Evolutionary conservation across 2,329 filamentous ascomycete species (phyloP).

Genomic region (Lasiodiplodia gonubiensis): DNA sequence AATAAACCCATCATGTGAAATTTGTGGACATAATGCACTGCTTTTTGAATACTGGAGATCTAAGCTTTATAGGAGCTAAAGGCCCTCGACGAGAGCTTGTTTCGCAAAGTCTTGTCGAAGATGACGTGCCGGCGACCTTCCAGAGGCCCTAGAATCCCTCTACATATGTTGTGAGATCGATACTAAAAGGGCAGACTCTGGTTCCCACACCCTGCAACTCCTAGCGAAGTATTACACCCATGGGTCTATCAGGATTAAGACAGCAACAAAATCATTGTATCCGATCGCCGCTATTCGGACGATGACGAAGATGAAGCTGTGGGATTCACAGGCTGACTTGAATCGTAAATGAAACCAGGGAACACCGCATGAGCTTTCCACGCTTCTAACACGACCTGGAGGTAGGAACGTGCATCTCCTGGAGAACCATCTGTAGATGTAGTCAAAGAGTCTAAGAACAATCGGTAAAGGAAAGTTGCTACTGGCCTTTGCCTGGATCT

Average conservation of each 20-base stretch:
- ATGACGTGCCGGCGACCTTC: neutral
- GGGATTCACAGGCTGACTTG: neutral
- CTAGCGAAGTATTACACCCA: neutral
- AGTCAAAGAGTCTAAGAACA: conserved; percentile 11
- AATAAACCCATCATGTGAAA: too few species aligned
- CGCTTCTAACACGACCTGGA: conserved; percentile 10
- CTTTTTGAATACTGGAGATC: neutral
- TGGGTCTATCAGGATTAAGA: neutral
- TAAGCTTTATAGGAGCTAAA: neutral
- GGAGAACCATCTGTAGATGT: conserved; percentile 8
- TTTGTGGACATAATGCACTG: neutral
- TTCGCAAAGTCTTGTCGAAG: neutral
- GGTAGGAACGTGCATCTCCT: neutral
- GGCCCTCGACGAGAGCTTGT: neutral
- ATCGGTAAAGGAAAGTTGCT: neutral
- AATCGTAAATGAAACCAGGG: neutral
- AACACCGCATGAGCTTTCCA: conserved; percentile 11
- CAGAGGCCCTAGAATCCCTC: neutral
- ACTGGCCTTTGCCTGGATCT: conserved; percentile 36
- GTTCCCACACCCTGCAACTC: neutral
- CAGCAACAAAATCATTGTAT: neutral
- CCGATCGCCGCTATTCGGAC: neutral
- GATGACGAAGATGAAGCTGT: neutral
- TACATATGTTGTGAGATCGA: neutral
- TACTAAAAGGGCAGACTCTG: neutral